These are phyloP conservation scores for Williopsis jadinii DNA, from an alignment of 1,139 yeast genomes.

Conservation along the genomic window DNA sequence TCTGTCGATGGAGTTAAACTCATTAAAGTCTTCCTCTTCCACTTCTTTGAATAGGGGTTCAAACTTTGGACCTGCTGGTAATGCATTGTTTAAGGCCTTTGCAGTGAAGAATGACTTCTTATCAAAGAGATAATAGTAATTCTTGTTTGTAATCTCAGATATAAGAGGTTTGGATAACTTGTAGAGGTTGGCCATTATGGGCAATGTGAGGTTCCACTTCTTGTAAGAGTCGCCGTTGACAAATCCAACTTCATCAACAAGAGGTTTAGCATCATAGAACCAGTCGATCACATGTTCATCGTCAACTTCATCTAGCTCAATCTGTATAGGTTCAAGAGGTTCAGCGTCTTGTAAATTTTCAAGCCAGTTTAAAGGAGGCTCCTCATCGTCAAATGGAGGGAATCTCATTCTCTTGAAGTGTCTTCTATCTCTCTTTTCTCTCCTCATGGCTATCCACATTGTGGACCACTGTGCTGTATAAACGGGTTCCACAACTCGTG, in stretches of 20 bases:
- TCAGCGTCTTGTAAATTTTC: constrained; percentile 72
- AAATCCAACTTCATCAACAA: constrained; percentile 45
- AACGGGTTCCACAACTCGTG: constrained; percentile 87
- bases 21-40: constrained; percentile 74
- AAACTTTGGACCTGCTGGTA: constrained; percentile 96
- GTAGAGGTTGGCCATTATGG: constrained; percentile 60
- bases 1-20: constrained; percentile 83
- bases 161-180: constrained; percentile 65
- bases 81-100: constrained; percentile 75
- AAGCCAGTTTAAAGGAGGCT: constrained; percentile 80
- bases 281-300: constrained; percentile 60
- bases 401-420: constrained; percentile 89
- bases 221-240: constrained; percentile 77
- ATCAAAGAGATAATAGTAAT: constrained; percentile 65
- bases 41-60: constrained; percentile 76
- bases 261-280: constrained; percentile 76
- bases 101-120: constrained; percentile 79
- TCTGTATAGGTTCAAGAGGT: constrained; percentile 60
- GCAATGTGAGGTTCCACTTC: constrained; percentile 59
- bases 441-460: constrained; percentile 86
- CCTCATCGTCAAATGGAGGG: constrained; percentile 98
- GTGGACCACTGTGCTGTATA: constrained; percentile 96
- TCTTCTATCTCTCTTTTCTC: constrained; percentile 84
- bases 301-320: constrained; percentile 56
- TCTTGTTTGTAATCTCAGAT: constrained; percentile 42